phyloP scores from a whole-genome alignment of 2,329 filamentous ascomycete genomes.

The Penicillium sp. region DNA sequence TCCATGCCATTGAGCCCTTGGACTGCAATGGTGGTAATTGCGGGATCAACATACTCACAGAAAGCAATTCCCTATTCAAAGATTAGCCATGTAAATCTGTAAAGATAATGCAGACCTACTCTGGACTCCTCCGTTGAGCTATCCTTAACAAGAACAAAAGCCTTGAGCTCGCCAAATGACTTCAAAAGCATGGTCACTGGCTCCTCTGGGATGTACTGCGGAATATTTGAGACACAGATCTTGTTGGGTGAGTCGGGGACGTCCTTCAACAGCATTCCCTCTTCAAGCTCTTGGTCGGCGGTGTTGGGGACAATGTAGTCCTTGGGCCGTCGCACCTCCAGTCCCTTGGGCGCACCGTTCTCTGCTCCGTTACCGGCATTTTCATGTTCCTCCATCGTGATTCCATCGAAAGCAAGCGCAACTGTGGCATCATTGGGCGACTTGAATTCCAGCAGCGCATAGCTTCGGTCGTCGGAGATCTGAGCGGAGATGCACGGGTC shows the following conservation, averaged over 20 bases:
- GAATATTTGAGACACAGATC: constrained; percentile 89
- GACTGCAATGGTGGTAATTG: constrained; percentile 78
- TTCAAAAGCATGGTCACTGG: constrained; percentile 89
- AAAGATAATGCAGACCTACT: constrained; percentile 57
- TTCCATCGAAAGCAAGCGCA: constrained; percentile 86
- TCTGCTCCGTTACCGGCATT: constrained; percentile 46
- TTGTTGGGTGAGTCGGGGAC: constrained; percentile 96
- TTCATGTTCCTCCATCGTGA: constrained; percentile 79
- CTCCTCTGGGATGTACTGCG: constrained; percentile 84
- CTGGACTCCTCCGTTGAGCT: constrained; percentile 81
- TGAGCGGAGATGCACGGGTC: constrained; percentile 88
- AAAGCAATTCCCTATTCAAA: constrained; percentile 82
- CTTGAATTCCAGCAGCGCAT: constrained; percentile 91
- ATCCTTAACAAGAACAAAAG: constrained; percentile 90
- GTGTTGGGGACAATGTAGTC: constrained; percentile 92
- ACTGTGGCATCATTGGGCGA: constrained; percentile 86
- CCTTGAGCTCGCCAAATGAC: constrained; percentile 90
- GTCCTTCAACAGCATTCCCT: constrained; percentile 75
- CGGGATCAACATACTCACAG: constrained; percentile 85
- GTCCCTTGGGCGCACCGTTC: constrained; percentile 58
- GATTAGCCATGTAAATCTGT: constrained; percentile 16
- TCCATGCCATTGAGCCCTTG: constrained; percentile 93
- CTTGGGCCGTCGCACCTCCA: constrained; percentile 85
- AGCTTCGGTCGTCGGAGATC: constrained; percentile 76
- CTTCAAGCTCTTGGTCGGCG: constrained; percentile 74